phyloP scores from a whole-genome alignment of 441 rosid genomes.

The Pelargonium myrrhifolium region DNA sequence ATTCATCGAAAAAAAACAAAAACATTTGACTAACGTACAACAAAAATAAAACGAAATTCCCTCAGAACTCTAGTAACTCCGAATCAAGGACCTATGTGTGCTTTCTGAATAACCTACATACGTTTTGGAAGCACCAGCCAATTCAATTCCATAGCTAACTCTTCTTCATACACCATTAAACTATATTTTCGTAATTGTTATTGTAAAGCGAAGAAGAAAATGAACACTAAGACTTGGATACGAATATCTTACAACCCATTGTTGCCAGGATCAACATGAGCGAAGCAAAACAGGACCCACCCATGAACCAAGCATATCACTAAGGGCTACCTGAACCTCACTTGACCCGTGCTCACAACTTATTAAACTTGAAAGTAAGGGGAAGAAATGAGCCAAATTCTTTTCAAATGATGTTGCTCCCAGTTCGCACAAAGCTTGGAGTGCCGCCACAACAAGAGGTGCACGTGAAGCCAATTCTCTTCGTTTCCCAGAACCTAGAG shows the following conservation, averaged over 20 bases:
- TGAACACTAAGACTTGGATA: constrained; percentile 10
- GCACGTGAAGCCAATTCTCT: constrained; percentile 96
- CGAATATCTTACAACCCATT: constrained; percentile 28
- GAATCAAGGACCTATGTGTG: constrained; percentile 15
- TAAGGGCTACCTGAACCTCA: constrained; percentile 87
- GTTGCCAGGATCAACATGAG: constrained; percentile 46
- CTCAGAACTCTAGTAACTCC: constrained; percentile 21
- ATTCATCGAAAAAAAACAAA: not conserved
- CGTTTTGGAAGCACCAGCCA: constrained; percentile 22
- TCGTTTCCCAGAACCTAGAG: constrained; percentile 83
- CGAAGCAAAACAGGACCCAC: constrained; percentile 84
- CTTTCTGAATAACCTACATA: constrained; percentile 23
- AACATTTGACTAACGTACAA: constrained; percentile 27
- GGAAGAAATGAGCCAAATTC: constrained; percentile 61
- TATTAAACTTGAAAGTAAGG: constrained; percentile 69
- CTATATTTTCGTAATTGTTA: constrained; percentile 25
- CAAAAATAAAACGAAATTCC: constrained; percentile 18
- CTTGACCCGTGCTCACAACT: constrained; percentile 89
- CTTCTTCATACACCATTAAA: constrained; percentile 31
- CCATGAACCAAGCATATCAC: constrained; percentile 78
- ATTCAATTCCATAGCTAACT: constrained; percentile 20
- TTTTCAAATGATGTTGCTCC: constrained; percentile 71
- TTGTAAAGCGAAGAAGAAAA: constrained; percentile 3
- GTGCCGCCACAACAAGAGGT: constrained; percentile 81
- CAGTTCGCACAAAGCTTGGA: constrained; percentile 74